Evolutionary conservation across 2,329 filamentous ascomycete genomes (phyloP).

Genomic region (Calonectria pteridis): DNA sequence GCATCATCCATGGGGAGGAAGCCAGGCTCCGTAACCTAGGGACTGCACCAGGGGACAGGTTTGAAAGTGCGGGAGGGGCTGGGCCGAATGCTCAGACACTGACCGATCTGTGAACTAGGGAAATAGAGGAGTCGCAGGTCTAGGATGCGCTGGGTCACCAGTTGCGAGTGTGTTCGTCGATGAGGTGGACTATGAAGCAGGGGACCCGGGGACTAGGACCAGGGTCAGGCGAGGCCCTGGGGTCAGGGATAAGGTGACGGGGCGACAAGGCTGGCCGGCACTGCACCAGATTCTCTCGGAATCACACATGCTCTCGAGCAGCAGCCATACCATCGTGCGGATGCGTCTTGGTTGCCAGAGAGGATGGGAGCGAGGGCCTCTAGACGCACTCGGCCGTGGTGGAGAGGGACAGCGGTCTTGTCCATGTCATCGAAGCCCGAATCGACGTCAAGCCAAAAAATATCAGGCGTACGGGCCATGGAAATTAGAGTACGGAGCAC

Average conservation of each 20-base stretch:
- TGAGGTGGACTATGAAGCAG: constrained; percentile 41
- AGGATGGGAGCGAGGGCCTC: constrained; percentile 19
- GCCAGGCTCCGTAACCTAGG: constrained; percentile 40
- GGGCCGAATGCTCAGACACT: constrained; percentile 42
- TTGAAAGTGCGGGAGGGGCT: constrained; percentile 45
- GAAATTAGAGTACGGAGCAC: constrained; percentile 34
- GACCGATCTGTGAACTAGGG: constrained; percentile 46
- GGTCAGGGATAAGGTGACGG: constrained; percentile 38
- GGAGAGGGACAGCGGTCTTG: constrained; percentile 13
- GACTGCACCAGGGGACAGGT: constrained; percentile 43
- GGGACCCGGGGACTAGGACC: constrained; percentile 35
- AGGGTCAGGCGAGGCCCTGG: constrained; percentile 37
- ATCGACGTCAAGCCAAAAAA: constrained; percentile 6
- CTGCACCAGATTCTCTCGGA: constrained; percentile 19
- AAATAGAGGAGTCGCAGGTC: constrained; percentile 42
- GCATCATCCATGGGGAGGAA: constrained; percentile 47
- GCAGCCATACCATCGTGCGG: background rate
- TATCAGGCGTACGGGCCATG: constrained; percentile 25
- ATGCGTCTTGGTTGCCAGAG: background rate
- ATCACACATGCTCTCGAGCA: constrained; percentile 16
- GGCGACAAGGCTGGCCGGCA: constrained; percentile 28
- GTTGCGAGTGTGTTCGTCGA: constrained; percentile 43
- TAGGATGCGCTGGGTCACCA: constrained; percentile 34
- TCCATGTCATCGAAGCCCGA: background rate
- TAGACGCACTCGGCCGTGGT: constrained; percentile 11